Conservation (phyloP, 106 monocot genomes). For the Apostasia ramifera region DNA sequence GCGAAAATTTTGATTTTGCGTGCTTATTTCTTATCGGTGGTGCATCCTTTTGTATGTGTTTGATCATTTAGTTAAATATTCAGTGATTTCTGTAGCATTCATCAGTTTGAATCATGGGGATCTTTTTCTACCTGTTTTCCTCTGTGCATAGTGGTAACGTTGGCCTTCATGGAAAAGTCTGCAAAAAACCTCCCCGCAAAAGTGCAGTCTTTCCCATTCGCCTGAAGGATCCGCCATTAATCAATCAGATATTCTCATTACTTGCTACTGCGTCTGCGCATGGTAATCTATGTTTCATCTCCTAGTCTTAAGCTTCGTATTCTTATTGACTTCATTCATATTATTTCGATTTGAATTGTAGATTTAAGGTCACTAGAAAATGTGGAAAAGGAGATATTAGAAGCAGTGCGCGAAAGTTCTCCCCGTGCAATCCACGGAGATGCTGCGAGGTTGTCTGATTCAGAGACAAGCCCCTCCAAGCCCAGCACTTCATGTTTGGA, state of each 20-base stretch:
- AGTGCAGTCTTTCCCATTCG: background rate
- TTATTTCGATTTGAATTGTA: background rate
- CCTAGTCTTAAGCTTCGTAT: background rate
- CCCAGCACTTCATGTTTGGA: conserved; percentile 26
- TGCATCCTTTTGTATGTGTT: background rate
- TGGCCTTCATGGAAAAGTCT: background rate
- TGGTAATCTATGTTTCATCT: background rate
- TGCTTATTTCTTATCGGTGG: background rate
- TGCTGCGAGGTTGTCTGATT: conserved; percentile 12
- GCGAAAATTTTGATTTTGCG: background rate
- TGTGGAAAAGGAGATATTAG: conserved; percentile 13
- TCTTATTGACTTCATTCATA: background rate
- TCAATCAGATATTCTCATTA: background rate
- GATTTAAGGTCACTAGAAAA: conserved; percentile 30
- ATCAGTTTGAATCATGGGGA: background rate
- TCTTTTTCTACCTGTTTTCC: background rate
- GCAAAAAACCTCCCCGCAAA: conserved; percentile 2
- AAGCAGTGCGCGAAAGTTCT: conserved; percentile 11
- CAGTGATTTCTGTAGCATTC: too few relatives aligned
- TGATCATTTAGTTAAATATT: background rate
- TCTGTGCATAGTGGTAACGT: conserved; percentile 2
- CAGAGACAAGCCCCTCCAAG: conserved; percentile 26
- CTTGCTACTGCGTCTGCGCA: conserved; percentile 7
- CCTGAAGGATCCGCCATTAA: background rate
- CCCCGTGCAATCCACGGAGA: conserved; percentile 21